Evolutionary conservation across 2,329 filamentous ascomycete species (phyloP).

Genomic region (Scorias spongiosa): DNA sequence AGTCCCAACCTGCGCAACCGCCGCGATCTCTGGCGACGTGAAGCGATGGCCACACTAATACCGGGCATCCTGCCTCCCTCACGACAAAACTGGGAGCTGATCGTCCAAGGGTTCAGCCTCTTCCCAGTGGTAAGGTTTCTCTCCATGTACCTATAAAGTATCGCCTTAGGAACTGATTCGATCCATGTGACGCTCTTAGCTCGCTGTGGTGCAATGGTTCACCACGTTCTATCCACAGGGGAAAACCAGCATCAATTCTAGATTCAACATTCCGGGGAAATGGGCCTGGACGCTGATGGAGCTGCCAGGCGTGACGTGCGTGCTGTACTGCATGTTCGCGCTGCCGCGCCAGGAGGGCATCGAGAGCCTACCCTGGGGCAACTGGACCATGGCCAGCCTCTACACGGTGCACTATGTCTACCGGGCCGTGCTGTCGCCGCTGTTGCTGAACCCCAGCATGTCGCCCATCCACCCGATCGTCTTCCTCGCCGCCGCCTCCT

Average conservation of each 20-base stretch:
- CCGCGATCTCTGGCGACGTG: too few relatives aligned
- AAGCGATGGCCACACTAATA: slow-evolving; percentile 26
- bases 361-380: slow-evolving; percentile 52
- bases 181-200: slow-evolving; percentile 28
- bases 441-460: slow-evolving; percentile 76
- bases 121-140: slow-evolving; percentile 32
- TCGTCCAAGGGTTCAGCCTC: slow-evolving; percentile 31
- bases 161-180: not conserved
- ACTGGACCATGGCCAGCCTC: slow-evolving; percentile 57
- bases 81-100: slow-evolving; percentile 34
- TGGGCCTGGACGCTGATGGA: slow-evolving; percentile 86
- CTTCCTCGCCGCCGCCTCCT: slow-evolving; percentile 47
- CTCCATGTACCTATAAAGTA: not conserved
- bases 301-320: slow-evolving; percentile 55
- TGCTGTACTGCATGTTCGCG: slow-evolving; percentile 64
- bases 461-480: slow-evolving; percentile 67
- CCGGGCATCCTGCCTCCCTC: slow-evolving; percentile 32
- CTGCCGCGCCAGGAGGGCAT: slow-evolving; percentile 46
- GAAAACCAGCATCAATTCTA: slow-evolving; percentile 66
- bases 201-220: slow-evolving; percentile 60
- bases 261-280: slow-evolving; percentile 76
- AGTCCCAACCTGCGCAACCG: too few relatives aligned
- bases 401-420: slow-evolving; percentile 79
- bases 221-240: slow-evolving; percentile 78
- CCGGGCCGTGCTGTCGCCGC: slow-evolving; percentile 67